Evolutionary conservation across 1,284 basidiomycete species (phyloP).

Genomic region (Austroboletus olivaceoglutinosus): DNA sequence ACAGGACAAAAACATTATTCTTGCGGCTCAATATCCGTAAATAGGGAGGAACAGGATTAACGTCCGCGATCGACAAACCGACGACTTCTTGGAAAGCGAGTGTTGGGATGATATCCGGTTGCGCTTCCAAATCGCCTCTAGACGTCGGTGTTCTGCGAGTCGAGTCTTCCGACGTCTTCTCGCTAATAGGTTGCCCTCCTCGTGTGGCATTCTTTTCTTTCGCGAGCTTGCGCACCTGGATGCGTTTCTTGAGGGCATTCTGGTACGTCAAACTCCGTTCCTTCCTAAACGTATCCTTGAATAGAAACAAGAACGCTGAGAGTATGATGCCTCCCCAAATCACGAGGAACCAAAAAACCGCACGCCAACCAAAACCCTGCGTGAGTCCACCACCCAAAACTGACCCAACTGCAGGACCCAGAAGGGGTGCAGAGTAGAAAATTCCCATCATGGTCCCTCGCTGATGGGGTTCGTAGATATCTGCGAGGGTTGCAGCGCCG

Average conservation of each 20-base stretch:
- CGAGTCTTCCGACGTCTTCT: too few relatives aligned
- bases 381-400: constrained; percentile 72
- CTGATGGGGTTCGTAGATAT: constrained; percentile 78
- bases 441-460: constrained; percentile 80
- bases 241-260: constrained; percentile 44
- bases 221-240: background rate
- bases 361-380: constrained; percentile 71
- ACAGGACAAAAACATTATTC: constrained; percentile 19
- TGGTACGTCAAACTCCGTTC: constrained; percentile 78
- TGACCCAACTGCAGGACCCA: constrained; percentile 68
- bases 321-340: constrained; percentile 61
- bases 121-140: constrained; percentile 25
- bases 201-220: constrained; percentile 10
- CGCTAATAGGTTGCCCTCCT: constrained; percentile 35
- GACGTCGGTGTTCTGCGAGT: too few relatives aligned
- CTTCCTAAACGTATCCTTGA: constrained; percentile 81
- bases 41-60: constrained; percentile 25
- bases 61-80: constrained; percentile 18
- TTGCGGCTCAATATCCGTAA: constrained; percentile 12
- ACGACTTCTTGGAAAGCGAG: constrained; percentile 36
- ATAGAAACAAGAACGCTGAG: constrained; percentile 61
- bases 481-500: constrained; percentile 80
- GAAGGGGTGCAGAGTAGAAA: constrained; percentile 66
- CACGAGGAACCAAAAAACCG: constrained; percentile 80
- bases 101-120: background rate